Percentiles rank a stretch among this genome's conserved stretches.
phyloP scores from a whole-genome alignment of 106 monocot species.

The Dendrobium chrysotoxum region DNA sequence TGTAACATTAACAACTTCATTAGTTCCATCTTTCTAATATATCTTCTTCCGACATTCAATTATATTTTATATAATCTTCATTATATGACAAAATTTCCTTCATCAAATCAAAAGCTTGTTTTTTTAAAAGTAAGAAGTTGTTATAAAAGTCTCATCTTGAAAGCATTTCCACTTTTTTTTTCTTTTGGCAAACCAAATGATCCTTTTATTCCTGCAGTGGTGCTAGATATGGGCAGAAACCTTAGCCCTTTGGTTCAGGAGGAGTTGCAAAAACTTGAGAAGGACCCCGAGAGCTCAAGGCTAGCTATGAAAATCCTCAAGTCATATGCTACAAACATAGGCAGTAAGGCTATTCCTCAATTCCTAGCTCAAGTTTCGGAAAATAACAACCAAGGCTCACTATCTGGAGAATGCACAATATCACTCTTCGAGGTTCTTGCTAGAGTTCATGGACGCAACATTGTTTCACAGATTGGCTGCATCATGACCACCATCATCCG shows the following conservation, averaged over 20 bases:
- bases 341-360: slow-evolving; percentile 64
- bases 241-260: slow-evolving; percentile 55
- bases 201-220: neutral
- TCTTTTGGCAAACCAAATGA: neutral
- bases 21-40: neutral
- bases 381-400: slow-evolving; percentile 40
- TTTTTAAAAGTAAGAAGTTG: neutral
- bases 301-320: slow-evolving; percentile 84
- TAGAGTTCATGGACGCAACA: slow-evolving; percentile 80
- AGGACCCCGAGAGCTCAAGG: slow-evolving; percentile 75
- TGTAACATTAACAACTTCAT: neutral
- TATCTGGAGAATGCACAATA: slow-evolving; percentile 73
- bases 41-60: neutral
- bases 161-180: neutral
- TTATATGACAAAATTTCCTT: neutral
- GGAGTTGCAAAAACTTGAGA: slow-evolving; percentile 73
- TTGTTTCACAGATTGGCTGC: slow-evolving; percentile 78
- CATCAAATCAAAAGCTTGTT: neutral
- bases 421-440: slow-evolving; percentile 94
- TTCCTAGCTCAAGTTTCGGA: slow-evolving; percentile 86
- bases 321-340: slow-evolving; percentile 73
- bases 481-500: slow-evolving; percentile 80
- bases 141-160: neutral
- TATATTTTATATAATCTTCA: neutral
- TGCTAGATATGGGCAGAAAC: slow-evolving; percentile 41